These are phyloP conservation scores for Xylaria sp. DNA, from an alignment of 2,329 filamentous ascomycete genomes.

Conservation along the genomic window DNA sequence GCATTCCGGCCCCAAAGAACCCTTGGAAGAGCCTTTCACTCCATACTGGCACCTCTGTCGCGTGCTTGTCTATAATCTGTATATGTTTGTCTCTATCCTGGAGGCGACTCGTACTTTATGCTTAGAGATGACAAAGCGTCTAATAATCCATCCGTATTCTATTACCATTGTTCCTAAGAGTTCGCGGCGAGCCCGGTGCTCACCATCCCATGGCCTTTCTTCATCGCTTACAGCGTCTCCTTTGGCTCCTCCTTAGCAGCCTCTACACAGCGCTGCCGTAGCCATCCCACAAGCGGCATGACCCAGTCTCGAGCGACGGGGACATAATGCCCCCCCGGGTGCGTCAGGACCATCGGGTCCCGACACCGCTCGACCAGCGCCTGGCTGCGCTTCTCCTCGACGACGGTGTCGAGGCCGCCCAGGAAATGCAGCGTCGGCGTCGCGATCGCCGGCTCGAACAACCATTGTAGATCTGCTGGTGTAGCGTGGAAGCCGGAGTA, in stretches of 20 bases:
- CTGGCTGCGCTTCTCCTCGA: slow-evolving; percentile 79
- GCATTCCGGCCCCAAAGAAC: slow-evolving; percentile 41
- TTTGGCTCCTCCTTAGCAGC: slow-evolving; percentile 27
- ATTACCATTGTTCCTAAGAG: neutral
- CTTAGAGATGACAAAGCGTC: neutral
- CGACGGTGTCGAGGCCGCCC: slow-evolving; percentile 86
- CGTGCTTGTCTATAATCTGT: slow-evolving; percentile 23
- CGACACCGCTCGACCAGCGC: slow-evolving; percentile 73
- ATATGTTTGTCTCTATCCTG: slow-evolving; percentile 18
- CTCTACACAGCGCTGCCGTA: slow-evolving; percentile 43
- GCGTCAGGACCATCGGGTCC: slow-evolving; percentile 67
- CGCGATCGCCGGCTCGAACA: slow-evolving; percentile 59
- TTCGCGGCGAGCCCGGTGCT: neutral
- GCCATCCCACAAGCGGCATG: slow-evolving; percentile 75
- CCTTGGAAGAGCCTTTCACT: slow-evolving; percentile 40
- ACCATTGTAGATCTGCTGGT: slow-evolving; percentile 46
- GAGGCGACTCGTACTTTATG: neutral
- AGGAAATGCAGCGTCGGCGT: slow-evolving; percentile 86
- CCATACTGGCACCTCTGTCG: slow-evolving; percentile 14
- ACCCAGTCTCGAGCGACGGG: slow-evolving; percentile 85
- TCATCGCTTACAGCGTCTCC: slow-evolving; percentile 34
- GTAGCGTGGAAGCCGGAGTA: slow-evolving; percentile 74
- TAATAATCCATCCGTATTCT: neutral
- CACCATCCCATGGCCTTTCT: neutral
- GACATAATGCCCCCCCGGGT: slow-evolving; percentile 92